A percentile compares a stretch with the other conserved stretches of the same genome.
phyloP scores from a whole-genome alignment of 495 filamentous ascomycete genomes.

The Polyplosphaeria fusca region DNA sequence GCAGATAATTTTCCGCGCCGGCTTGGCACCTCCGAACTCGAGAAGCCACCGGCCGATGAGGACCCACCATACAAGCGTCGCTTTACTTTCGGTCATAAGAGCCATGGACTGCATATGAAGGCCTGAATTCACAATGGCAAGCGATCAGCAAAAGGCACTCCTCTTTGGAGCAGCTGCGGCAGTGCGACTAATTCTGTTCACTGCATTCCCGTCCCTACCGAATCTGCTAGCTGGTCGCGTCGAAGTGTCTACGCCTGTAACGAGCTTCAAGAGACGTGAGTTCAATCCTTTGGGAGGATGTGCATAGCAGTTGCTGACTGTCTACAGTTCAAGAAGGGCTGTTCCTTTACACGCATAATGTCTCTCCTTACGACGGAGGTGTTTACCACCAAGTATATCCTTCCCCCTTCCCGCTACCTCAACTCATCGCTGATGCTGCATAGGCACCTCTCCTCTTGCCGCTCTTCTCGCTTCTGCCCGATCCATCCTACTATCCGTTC shows the following conservation, averaged over 20 bases:
- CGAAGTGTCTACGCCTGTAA: conserved; percentile 94
- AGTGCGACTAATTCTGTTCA: conserved; percentile 75
- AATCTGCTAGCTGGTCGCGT: conserved; percentile 85
- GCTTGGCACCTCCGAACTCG: conserved; percentile 2
- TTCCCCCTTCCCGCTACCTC: not conserved
- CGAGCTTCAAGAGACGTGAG: conserved; percentile 94
- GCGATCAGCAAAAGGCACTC: conserved; percentile 70
- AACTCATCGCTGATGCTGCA: not conserved
- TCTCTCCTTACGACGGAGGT: conserved; percentile 95
- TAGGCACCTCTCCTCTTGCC: conserved; percentile 87
- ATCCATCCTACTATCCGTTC: conserved; percentile 59
- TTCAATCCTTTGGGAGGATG: not conserved
- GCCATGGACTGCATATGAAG: conserved; percentile 1
- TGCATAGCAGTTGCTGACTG: not conserved
- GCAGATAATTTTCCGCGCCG: conserved; percentile 7
- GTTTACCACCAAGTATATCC: conserved; percentile 81
- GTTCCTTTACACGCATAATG: conserved; percentile 92
- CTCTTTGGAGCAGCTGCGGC: conserved; percentile 74
- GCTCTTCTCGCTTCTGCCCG: conserved; percentile 81
- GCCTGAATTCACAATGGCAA: conserved; percentile 46
- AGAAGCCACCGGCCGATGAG: not conserved
- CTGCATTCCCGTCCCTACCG: conserved; percentile 77
- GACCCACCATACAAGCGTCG: not conserved
- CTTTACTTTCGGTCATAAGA: not conserved
- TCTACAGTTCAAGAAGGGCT: conserved; percentile 85